Conservation (phyloP, 225 moss, liverwort and hornwort species). For the Climacium dendroides region DNA sequence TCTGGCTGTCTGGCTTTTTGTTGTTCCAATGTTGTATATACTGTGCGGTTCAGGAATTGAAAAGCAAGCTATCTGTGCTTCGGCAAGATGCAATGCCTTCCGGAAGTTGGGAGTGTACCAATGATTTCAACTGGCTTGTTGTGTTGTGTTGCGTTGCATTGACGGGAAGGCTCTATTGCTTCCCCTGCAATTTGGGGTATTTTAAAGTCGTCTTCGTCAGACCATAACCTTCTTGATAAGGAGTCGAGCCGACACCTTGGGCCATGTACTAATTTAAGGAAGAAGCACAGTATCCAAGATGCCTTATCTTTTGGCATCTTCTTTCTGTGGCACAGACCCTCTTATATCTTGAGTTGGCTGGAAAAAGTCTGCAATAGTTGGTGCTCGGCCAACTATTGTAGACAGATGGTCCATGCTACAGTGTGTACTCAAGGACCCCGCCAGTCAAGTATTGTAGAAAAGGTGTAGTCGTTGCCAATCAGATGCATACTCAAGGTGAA, state of each 20-base stretch:
- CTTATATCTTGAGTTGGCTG: neutral
- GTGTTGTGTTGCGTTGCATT: neutral
- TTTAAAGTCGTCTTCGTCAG: neutral
- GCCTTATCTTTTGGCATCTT: neutral
- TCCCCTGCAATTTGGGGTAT: neutral
- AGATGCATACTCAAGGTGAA: neutral
- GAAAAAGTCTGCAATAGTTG: neutral
- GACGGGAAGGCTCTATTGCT: neutral
- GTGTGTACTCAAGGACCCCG: neutral
- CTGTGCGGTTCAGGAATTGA: neutral
- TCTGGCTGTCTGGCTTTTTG: neutral
- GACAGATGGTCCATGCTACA: neutral
- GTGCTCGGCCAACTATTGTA: neutral
- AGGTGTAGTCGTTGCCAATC: neutral
- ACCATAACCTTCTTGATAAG: neutral
- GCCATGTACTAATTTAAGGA: neutral
- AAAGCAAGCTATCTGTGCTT: neutral
- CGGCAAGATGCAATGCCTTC: neutral
- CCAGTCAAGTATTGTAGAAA: neutral
- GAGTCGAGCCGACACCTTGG: neutral
- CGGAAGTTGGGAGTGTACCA: neutral
- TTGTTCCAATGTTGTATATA: constrained; percentile 2
- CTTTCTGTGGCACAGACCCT: neutral
- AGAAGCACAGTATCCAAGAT: neutral
- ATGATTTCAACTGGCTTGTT: neutral